These are phyloP conservation scores for Sclerotinia glacialis DNA, from an alignment of 2,329 filamentous ascomycete genomes.

Conservation along the genomic window DNA sequence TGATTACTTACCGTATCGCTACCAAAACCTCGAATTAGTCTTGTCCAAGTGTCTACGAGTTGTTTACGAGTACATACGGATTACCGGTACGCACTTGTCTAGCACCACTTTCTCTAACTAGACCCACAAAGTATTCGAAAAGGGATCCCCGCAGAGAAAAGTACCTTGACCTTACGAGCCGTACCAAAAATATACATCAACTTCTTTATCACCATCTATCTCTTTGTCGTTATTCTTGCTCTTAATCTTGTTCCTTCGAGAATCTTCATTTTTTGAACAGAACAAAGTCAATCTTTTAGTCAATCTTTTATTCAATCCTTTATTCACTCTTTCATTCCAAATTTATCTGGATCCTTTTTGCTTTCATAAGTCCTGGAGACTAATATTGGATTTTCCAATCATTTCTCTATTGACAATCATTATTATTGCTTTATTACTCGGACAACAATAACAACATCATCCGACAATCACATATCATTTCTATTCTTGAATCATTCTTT, in stretches of 20 bases:
- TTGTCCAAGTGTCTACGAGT: too few species aligned
- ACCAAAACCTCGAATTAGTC: neutral
- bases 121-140: neutral
- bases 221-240: neutral
- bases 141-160: slow-evolving; percentile 2
- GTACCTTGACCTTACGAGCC: neutral
- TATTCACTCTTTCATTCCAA: neutral
- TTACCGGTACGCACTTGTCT: neutral
- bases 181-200: slow-evolving; percentile 9
- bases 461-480: neutral
- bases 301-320: neutral
- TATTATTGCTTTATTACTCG: slow-evolving; percentile 3
- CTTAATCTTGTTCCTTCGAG: neutral
- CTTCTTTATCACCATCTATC: neutral
- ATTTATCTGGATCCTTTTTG: neutral
- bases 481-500: slow-evolving; percentile 21
- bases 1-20: too few species aligned
- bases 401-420: slow-evolving; percentile 12
- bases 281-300: neutral
- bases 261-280: slow-evolving; percentile 4
- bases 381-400: slow-evolving; percentile 3
- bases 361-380: slow-evolving; percentile 13
- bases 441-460: neutral
- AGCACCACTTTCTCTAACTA: too few species aligned
- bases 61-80: too few species aligned